Evolutionary conservation across 306 rosid genomes (phyloP), one percentile per base, ranked within the genome.

Genomic region (Astragalus membranaceus): DNA sequence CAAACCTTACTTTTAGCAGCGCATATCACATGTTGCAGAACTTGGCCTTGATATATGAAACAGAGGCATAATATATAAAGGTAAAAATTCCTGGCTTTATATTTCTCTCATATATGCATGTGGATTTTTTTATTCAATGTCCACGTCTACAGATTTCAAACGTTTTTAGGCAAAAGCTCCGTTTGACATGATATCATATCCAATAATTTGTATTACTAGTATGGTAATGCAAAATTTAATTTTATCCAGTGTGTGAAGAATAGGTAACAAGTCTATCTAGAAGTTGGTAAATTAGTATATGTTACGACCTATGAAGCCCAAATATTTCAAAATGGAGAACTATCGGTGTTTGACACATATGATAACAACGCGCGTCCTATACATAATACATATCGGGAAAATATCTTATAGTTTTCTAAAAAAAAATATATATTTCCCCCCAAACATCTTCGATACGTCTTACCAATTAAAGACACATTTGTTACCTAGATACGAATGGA

Each of bases 61-160:
- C 15, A 56, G 46, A 32, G 13, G 15, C 56, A 30, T 14, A 32
- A 30, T 7, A 11, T 10, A 30, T 55, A 14, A 44, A 6, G 42
- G 41, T 26, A 46, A 41, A 69, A 67, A 49, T 42, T 56, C 66
- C 17, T 4, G 5, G 30, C 32, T 29, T 55, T 55, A 29, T 14
- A 57, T 70, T 69, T 55, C 66, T 56, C 43, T 70, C 23, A 46
- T 46, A 56, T 43, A 43, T 30, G 17, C 65, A 56, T 43, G 56
- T 15, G 15, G 33, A 30, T 54, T 26, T 7, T 69, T 55, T 56
- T 37, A 52, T 69, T 69, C 39, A 37, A 20, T 26, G 53, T 54
- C 36, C 8, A 4, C 4, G 15, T 26, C 52, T 53, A 10, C 36
- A 53, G 29, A 69, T 20, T 69, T 39, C 4, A 39, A 69, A 53